These are phyloP conservation scores for Botrytis paeoniae DNA, from an alignment of 2,329 filamentous ascomycete species.

Conservation along the genomic window DNA sequence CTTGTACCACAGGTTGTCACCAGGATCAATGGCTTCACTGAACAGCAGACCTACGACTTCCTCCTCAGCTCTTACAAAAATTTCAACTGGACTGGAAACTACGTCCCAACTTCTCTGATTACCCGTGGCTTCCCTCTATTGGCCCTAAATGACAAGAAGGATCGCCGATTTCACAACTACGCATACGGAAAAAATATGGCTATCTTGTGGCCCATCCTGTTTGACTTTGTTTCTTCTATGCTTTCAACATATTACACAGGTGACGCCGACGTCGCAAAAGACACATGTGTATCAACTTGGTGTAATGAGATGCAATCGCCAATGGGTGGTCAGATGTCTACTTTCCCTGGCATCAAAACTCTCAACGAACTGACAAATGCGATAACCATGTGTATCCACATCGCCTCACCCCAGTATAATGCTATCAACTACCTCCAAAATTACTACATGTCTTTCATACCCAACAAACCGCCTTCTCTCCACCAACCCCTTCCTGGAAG, in stretches of 20 bases:
- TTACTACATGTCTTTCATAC: conserved; percentile 49
- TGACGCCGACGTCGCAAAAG: conserved; percentile 36
- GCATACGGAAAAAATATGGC: conserved; percentile 47
- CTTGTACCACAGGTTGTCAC: conserved; percentile 7
- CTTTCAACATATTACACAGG: conserved; percentile 39
- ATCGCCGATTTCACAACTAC: conserved; percentile 47
- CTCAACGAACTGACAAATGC: conserved; percentile 45
- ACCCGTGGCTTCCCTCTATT: conserved; percentile 44
- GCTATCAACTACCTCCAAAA: conserved; percentile 52
- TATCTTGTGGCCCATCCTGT: conserved; percentile 45
- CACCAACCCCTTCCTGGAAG: conserved; percentile 38
- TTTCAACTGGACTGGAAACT: conserved; percentile 30
- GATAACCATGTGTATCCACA: conserved; percentile 52
- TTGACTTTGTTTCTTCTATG: conserved; percentile 43
- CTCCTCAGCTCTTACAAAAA: conserved; percentile 20
- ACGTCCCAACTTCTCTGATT: conserved; percentile 46
- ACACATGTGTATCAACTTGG: conserved; percentile 42
- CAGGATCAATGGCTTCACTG: conserved; percentile 15
- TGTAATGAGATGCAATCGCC: conserved; percentile 41
- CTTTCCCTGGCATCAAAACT: conserved; percentile 45
- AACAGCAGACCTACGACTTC: conserved; percentile 15
- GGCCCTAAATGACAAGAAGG: conserved; percentile 33
- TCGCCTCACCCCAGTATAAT: conserved; percentile 49
- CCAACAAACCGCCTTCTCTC: conserved; percentile 44
- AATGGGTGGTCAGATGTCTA: conserved; percentile 41